Conservation (phyloP, 2,329 filamentous ascomycete genomes). For the Colletotrichum zoysiae region DNA sequence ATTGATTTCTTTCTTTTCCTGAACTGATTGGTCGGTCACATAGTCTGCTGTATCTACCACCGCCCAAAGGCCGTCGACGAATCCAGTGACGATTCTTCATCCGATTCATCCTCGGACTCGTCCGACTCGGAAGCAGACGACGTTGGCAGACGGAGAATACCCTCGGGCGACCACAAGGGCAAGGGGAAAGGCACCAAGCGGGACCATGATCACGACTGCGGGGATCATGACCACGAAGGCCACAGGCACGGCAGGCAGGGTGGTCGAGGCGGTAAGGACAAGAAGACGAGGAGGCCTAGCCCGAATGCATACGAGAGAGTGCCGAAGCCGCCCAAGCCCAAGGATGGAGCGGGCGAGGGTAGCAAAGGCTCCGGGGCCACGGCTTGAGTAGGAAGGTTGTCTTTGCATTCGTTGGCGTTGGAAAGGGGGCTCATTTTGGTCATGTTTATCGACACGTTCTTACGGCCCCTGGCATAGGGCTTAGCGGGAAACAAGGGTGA, state of each 20-base stretch:
- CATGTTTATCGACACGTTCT: slow-evolving; percentile 1
- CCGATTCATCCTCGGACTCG: slow-evolving; percentile 66
- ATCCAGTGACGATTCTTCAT: slow-evolving; percentile 77
- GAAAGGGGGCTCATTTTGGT: background rate
- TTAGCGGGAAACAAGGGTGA: background rate
- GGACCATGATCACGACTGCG: slow-evolving; percentile 54
- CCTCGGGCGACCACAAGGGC: slow-evolving; percentile 52
- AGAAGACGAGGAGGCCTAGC: slow-evolving; percentile 67
- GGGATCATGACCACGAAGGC: slow-evolving; percentile 51
- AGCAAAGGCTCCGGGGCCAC: slow-evolving; percentile 39
- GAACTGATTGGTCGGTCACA: background rate
- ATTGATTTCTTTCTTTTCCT: background rate
- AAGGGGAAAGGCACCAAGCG: slow-evolving; percentile 56
- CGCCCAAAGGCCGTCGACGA: slow-evolving; percentile 85
- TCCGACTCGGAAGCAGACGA: slow-evolving; percentile 64
- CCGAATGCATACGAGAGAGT: slow-evolving; percentile 88
- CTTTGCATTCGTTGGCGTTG: slow-evolving; percentile 36
- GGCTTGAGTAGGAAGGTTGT: slow-evolving; percentile 4
- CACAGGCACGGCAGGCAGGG: slow-evolving; percentile 48
- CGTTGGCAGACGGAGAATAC: slow-evolving; percentile 40
- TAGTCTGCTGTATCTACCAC: slow-evolving; percentile 99
- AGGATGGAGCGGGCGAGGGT: slow-evolving; percentile 44
- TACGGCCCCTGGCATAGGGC: slow-evolving; percentile 14
- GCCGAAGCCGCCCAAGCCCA: slow-evolving; percentile 60
- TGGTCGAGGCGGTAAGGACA: slow-evolving; percentile 52